phyloP scores from a whole-genome alignment of 108 stramenopile species.

The Fistulifera pelliculosa region DNA sequence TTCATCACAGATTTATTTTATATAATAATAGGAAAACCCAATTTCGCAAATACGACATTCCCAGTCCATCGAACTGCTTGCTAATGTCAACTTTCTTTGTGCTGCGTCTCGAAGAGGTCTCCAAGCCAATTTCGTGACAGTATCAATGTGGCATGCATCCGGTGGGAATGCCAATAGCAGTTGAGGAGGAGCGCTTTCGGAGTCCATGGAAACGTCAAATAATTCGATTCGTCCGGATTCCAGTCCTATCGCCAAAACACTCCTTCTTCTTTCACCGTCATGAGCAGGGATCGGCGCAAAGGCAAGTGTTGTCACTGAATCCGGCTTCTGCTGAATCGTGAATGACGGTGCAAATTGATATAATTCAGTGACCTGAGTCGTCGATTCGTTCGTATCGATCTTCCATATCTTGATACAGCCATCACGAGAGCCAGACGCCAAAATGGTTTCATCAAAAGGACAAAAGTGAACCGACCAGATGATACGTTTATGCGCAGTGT shows the following conservation, averaged over 20 bases:
- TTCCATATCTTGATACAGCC: slow-evolving; percentile 74
- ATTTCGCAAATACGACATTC: slow-evolving; percentile 34
- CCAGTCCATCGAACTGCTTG: slow-evolving; percentile 39
- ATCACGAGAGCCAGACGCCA: slow-evolving; percentile 79
- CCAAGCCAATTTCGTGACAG: slow-evolving; percentile 55
- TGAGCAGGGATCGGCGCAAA: slow-evolving; percentile 43
- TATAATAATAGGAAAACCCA: too few relatives aligned
- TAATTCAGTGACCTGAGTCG: slow-evolving; percentile 23
- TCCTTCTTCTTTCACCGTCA: too few relatives aligned
- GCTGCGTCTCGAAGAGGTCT: slow-evolving; percentile 16
- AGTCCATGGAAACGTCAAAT: slow-evolving; percentile 41
- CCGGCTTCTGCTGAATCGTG: slow-evolving; percentile 30
- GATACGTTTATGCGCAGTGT: slow-evolving; percentile 82
- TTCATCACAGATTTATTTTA: too few relatives aligned
- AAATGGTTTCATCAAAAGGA: slow-evolving; percentile 43
- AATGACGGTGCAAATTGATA: slow-evolving; percentile 3
- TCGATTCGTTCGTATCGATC: slow-evolving; percentile 20
- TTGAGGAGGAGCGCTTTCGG: background rate
- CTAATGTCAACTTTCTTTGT: slow-evolving; percentile 14
- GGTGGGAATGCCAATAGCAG: slow-evolving; percentile 12
- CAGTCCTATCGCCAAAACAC: slow-evolving; percentile 52
- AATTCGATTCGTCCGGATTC: slow-evolving; percentile 73
- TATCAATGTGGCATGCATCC: slow-evolving; percentile 32
- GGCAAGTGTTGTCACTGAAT: slow-evolving; percentile 69
- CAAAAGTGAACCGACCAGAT: slow-evolving; percentile 79